Percentiles rank a stretch among this genome's conserved stretches.
These are phyloP conservation scores for Saitozyma podzolica DNA, from an alignment of 768 basidiomycete species.

Conservation along the genomic window DNA sequence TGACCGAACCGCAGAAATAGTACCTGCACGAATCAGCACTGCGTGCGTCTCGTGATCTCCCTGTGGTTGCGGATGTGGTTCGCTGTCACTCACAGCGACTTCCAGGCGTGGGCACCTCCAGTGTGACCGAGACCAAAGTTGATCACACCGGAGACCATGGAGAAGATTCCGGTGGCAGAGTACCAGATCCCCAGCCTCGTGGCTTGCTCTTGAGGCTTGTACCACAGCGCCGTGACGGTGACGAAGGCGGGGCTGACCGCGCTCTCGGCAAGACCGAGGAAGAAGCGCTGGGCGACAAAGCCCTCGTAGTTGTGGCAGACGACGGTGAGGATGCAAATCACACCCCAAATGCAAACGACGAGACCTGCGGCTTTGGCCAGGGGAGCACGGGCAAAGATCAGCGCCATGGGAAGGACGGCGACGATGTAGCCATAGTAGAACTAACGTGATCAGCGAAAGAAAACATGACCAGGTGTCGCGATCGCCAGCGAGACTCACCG, in stretches of 20 bases:
- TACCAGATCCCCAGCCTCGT: conserved; percentile 52
- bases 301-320: conserved; percentile 30
- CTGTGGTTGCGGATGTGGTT: background rate
- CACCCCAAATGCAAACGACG: conserved; percentile 40
- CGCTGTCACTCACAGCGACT: conserved; percentile 36
- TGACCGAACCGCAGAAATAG: conserved; percentile 50
- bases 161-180: conserved; percentile 52
- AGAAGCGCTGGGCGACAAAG: conserved; percentile 49
- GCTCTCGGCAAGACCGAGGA: conserved; percentile 46
- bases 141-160: conserved; percentile 52
- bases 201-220: conserved; percentile 52
- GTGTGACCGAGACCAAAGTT: conserved; percentile 53
- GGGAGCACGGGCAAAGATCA: conserved; percentile 36
- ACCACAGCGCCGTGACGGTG: conserved; percentile 52
- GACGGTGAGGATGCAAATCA: conserved; percentile 38
- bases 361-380: conserved; percentile 23
- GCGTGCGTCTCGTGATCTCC: background rate
- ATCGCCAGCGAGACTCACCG: conserved; percentile 16
- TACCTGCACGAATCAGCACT: conserved; percentile 13
- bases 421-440: conserved; percentile 53
- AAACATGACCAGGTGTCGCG: background rate
- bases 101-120: conserved; percentile 41
- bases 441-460: conserved; percentile 1
- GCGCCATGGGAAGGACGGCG: conserved; percentile 45
- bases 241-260: conserved; percentile 54